These are phyloP conservation scores for Helminthosporium solani DNA, from an alignment of 2,329 filamentous ascomycete species.

Conservation along the genomic window DNA sequence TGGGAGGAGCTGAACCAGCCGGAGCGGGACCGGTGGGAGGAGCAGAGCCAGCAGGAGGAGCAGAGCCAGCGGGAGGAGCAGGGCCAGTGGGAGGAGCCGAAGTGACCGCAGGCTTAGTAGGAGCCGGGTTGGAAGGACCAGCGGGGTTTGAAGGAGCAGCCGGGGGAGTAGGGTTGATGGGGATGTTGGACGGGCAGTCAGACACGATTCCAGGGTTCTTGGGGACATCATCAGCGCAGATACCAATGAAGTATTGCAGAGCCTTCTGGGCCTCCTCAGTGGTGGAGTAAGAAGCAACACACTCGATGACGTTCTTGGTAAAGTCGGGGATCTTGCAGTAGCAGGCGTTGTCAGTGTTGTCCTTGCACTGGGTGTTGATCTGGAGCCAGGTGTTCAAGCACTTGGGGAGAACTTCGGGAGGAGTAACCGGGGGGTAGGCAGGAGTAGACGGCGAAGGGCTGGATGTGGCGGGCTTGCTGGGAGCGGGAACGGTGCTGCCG, in stretches of 20 bases:
- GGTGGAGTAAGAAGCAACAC: slow-evolving; percentile 68
- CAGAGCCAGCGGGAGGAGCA: slow-evolving; percentile 12
- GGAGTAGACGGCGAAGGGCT: slow-evolving; percentile 20
- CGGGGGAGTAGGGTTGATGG: slow-evolving; percentile 48
- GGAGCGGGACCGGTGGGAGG: slow-evolving; percentile 11
- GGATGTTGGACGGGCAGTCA: slow-evolving; percentile 64
- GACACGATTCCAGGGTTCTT: slow-evolving; percentile 85
- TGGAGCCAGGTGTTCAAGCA: slow-evolving; percentile 89
- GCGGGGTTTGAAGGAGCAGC: slow-evolving; percentile 20
- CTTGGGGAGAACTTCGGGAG: slow-evolving; percentile 74
- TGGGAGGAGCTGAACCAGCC: slow-evolving; percentile 8
- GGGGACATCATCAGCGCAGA: slow-evolving; percentile 75
- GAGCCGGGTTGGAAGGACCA: slow-evolving; percentile 8
- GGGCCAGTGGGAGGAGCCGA: no score
- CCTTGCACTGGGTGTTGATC: slow-evolving; percentile 68
- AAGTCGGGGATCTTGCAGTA: slow-evolving; percentile 81
- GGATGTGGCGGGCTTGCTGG: slow-evolving; percentile 1
- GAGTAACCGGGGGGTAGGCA: slow-evolving; percentile 22
- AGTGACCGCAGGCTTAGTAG: slow-evolving; percentile 1
- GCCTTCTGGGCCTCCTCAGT: slow-evolving; percentile 67
- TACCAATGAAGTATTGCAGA: slow-evolving; percentile 82
- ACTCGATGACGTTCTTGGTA: slow-evolving; percentile 76
- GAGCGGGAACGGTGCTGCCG: slow-evolving; percentile 11
- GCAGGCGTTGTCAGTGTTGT: slow-evolving; percentile 81
- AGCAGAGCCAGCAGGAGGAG: slow-evolving; percentile 9